These are phyloP conservation scores for Eucalyptus virginea DNA, from an alignment of 345 rosid species.

Conservation along the genomic window DNA sequence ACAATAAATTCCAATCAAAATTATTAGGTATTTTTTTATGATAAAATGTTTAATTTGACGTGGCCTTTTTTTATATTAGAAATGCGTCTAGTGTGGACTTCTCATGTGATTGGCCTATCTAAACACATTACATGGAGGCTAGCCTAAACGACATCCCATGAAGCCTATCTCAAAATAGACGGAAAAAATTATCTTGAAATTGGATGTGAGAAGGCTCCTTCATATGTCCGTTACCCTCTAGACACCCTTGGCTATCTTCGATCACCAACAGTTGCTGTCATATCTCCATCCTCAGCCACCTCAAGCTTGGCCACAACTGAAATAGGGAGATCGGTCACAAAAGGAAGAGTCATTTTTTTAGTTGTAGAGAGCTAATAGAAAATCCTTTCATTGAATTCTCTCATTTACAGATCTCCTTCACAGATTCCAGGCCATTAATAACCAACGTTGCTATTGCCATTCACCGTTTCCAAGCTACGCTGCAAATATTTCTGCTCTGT, in stretches of 20 bases:
- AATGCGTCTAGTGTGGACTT: accelerated
- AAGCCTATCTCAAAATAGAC: not conserved
- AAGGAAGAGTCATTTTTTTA: not conserved
- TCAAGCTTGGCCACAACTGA: not conserved
- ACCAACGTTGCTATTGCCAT: too few relatives aligned
- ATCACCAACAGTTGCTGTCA: not conserved
- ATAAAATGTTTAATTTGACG: not conserved
- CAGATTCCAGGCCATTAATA: too few relatives aligned
- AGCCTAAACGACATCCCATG: not conserved
- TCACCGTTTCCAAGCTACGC: not conserved
- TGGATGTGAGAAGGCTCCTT: not conserved
- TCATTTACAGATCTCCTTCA: not conserved
- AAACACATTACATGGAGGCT: not conserved
- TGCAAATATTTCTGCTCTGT: not conserved
- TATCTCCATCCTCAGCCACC: not conserved
- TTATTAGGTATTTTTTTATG: not conserved
- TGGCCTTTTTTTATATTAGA: not conserved
- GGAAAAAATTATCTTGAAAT: not conserved
- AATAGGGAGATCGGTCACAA: not conserved
- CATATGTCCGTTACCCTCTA: not conserved
- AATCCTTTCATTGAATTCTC: not conserved
- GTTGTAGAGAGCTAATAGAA: not conserved
- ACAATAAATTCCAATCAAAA: accelerated
- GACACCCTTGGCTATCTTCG: not conserved
- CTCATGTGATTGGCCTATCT: not conserved